Evolutionary conservation across 1,284 basidiomycete genomes (phyloP).

Genomic region (Ustilago sp.): DNA sequence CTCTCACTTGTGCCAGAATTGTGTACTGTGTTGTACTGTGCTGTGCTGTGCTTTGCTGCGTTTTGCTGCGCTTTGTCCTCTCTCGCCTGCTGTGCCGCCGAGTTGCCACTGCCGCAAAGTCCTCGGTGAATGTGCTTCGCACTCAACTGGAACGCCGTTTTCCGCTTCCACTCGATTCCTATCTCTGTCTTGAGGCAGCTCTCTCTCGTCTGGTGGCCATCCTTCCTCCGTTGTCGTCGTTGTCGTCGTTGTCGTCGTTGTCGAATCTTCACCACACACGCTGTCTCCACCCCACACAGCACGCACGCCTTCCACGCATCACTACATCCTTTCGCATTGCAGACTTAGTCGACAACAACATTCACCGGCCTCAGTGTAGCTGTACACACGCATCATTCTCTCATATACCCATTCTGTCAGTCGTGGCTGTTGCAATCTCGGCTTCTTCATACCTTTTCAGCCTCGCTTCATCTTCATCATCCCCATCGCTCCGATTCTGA

Average conservation of each 20-base stretch:
- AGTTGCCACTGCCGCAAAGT: neutral
- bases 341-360: neutral
- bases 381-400: neutral
- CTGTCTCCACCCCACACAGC: too few relatives aligned
- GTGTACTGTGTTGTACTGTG: neutral
- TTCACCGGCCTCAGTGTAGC: neutral
- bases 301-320: too few relatives aligned
- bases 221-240: neutral
- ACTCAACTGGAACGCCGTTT: slow-evolving; percentile 9
- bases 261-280: too few relatives aligned
- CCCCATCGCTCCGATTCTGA: slow-evolving; percentile 1
- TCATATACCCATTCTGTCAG: neutral
- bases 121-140: slow-evolving; percentile 2
- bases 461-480: slow-evolving; percentile 3
- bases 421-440: neutral
- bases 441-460: neutral
- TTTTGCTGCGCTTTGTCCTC: neutral
- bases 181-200: too few relatives aligned
- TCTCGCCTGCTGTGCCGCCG: neutral
- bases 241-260: slow-evolving; percentile 3
- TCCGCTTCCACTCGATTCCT: neutral
- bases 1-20: neutral
- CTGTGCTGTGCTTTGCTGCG: neutral
- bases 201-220: neutral
- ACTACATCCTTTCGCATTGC: too few relatives aligned